phyloP scores from a whole-genome alignment of 2,329 filamentous ascomycete genomes.

The Paramyrothecium sp. region DNA sequence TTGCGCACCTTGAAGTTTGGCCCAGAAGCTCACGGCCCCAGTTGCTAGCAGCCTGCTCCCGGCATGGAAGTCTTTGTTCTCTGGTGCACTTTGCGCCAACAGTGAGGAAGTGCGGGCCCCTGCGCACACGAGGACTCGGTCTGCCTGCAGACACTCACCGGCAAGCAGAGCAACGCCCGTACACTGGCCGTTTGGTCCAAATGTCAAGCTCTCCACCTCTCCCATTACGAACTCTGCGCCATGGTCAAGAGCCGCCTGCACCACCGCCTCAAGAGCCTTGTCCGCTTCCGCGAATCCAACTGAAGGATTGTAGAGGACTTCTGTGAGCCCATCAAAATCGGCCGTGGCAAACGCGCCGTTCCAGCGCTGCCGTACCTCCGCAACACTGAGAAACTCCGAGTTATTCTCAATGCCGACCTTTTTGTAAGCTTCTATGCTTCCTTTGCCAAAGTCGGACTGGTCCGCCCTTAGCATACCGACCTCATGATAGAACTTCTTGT shows the following conservation, averaged over 20 bases:
- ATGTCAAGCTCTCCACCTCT: conserved; percentile 43
- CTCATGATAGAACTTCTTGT: conserved; percentile 52
- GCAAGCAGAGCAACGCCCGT: conserved; percentile 47
- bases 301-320: conserved; percentile 55
- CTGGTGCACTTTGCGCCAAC: conserved; percentile 48
- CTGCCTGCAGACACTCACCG: conserved; percentile 46
- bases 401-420: conserved; percentile 36
- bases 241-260: conserved; percentile 46
- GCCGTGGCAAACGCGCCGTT: conserved; percentile 56
- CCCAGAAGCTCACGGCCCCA: conserved; percentile 45
- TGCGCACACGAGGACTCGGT: conserved; percentile 52
- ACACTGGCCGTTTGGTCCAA: conserved; percentile 44
- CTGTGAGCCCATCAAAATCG: conserved; percentile 53
- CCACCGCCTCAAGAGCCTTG: conserved; percentile 53
- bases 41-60: conserved; percentile 55
- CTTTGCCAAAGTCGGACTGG: conserved; percentile 38
- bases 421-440: conserved; percentile 38
- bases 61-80: conserved; percentile 48
- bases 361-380: conserved; percentile 53
- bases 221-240: conserved; percentile 56
- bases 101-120: conserved; percentile 56
- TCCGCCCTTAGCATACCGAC: conserved; percentile 52
- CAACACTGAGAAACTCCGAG: conserved; percentile 39
- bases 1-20: conserved; percentile 39
- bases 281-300: conserved; percentile 61